Base-by-base conservation (phyloP, 73 alveolate species). In the Stentor roeselii region DNA sequence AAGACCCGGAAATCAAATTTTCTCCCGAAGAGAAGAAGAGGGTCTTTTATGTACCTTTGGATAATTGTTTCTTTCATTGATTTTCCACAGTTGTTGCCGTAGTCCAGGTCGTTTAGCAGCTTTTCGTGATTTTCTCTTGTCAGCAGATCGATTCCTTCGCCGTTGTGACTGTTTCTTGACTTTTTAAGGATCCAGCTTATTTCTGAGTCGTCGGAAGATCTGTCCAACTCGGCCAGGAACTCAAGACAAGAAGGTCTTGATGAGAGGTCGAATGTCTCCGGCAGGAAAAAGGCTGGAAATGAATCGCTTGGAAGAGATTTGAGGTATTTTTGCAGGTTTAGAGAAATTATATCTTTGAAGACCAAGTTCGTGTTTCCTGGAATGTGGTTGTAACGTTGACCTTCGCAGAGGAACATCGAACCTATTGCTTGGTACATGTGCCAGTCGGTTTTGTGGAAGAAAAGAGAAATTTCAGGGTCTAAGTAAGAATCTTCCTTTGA, bases 101-200 rank as follows among this genome's bases (percentile, higher is more conserved):
- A 50, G 21, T 50, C 67, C 6, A 50, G 67, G 67, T 50, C 67
- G 21, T 21, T 50, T 11, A 50, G 67, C 21, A 50, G 21, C 6
- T 50, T 50, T 21, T 50, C 67, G 21, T 11, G 30, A 50, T 50
- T 83, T 50, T 78, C 75, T 42, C 86, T 83, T 39, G 60, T 60
- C 32, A 83, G 67, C n/a, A 83, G 32, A n/a, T 83, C 87, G 1
- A 83, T 36, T 3, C 89, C 89, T 35, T 60, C 86, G 4, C 87
- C 89, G 39, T 78, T 83, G 39, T 83, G 89, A 83, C 84, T 50
- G 3, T 60, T 82, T 0, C 76, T 39, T 14, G 78, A 36, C 2
- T 36, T 76, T 32, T 83, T 83, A 3, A 42, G 36, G 3, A 83
- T 83, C 78, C 86, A 83, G 4, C 58, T 41, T 21, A 83, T 60